Conservation (phyloP, 805 yeast species). For the Candida incommunis region DNA sequence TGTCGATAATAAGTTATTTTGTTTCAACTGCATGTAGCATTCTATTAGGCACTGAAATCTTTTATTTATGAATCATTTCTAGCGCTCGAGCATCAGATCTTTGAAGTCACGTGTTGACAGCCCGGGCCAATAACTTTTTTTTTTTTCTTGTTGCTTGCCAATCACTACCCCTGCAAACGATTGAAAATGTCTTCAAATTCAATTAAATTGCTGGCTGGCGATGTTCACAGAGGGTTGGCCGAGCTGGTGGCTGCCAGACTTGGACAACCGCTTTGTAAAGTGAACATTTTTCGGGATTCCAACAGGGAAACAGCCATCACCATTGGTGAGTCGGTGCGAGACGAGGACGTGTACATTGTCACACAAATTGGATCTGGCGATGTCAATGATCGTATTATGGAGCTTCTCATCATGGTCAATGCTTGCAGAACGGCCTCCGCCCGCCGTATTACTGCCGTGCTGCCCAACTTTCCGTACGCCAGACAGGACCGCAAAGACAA, state of each 20-base stretch:
- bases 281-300: constrained; percentile 70
- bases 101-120: too few species aligned
- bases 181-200: constrained; percentile 29
- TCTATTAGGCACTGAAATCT: too few species aligned
- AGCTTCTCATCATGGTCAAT: constrained; percentile 75
- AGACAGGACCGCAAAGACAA: constrained; percentile 96
- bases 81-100: too few species aligned
- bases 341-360: constrained; percentile 46
- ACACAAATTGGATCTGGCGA: constrained; percentile 74
- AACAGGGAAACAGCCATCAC: constrained; percentile 79
- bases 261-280: constrained; percentile 53
- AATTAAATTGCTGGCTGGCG: constrained; percentile 42
- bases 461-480: constrained; percentile 95
- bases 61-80: too few species aligned
- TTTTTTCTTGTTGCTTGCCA: neutral
- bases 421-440: constrained; percentile 95
- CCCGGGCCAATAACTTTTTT: too few species aligned
- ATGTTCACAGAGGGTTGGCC: constrained; percentile 66
- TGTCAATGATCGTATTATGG: constrained; percentile 78
- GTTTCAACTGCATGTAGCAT: too few species aligned
- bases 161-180: neutral
- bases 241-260: constrained; percentile 51
- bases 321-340: constrained; percentile 83
- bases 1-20: too few species aligned
- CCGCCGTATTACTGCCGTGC: constrained; percentile 83